Evolutionary conservation across 1,284 basidiomycete genomes (phyloP).

Genomic region (Tausonia pullulans): DNA sequence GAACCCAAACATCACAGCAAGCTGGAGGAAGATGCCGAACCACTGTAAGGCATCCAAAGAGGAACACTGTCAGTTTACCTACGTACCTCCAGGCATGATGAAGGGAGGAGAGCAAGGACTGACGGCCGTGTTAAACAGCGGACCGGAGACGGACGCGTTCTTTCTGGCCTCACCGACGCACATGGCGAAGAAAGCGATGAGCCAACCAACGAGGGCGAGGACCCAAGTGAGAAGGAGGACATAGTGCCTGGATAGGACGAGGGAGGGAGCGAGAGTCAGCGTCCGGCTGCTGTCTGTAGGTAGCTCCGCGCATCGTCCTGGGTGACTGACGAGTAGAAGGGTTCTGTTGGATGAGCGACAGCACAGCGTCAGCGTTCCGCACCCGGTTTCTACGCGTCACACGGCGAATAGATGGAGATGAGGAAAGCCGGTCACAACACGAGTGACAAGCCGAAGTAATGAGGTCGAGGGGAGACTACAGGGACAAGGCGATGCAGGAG

Average conservation of each 20-base stretch:
- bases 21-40: constrained; percentile 31
- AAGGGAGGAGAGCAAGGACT: constrained; percentile 18
- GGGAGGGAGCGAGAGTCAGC: no score
- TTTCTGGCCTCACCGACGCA: constrained; percentile 34
- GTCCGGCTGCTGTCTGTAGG: no score
- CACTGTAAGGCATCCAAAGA: background rate
- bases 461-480: no score
- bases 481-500: no score
- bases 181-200: constrained; percentile 76
- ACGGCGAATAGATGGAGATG: no score
- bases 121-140: background rate
- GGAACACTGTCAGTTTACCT: constrained; percentile 40
- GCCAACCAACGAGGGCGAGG: constrained; percentile 76
- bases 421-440: no score
- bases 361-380: no score
- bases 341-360: no score
- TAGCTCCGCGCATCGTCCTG: no score
- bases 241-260: constrained; percentile 51
- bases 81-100: constrained; percentile 38
- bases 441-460: no score
- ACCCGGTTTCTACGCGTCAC: no score
- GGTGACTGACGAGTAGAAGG: no score
- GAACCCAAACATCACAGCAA: constrained; percentile 9
- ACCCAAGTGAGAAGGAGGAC: constrained; percentile 77
- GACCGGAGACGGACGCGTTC: constrained; percentile 5